Base-by-base conservation (phyloP, 73 alveolate genomes). In the Paramecium caudatum region DNA sequence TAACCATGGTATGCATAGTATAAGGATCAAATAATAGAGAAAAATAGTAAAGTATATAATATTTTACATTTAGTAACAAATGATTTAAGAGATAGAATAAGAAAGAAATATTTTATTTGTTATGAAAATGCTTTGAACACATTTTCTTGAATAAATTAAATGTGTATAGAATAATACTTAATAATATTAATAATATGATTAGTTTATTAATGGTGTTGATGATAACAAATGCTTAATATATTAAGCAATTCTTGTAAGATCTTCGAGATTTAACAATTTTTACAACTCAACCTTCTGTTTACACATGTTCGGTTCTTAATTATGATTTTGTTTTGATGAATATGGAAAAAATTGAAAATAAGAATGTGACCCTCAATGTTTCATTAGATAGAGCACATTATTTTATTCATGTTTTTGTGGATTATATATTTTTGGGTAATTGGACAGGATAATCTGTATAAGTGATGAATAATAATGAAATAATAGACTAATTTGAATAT, bases 101-200 rank as follows among this genome's bases (percentile, higher is more conserved):
- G 39, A 36, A 33, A 16, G 25, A 65, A 65, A 19, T 65, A 65
- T 43, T 65, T 65, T 21, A 65, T 65, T n/a, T 65, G 83, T 12
- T 65, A 65, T 65, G 83, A 65, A 33, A 65, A 65, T 65, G 83
- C 83, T 65, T 30, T 65, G 34, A 30, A 65, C 34, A 32, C 83
- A 33, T 65, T 33, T 65, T 33, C 17, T 65, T 65, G 83, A 65
- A 33, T 5, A 10, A 13, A 65, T 65, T 33, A 25, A 65, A 9
- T 25, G 25, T 65, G 32, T 74, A 41, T 74, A 41, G 36, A 5
- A 9, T 43, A 55, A 21, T 2, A 55, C 8, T 55, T 3, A 27
- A 55, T 10, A 27, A 23, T 15, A 48, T 6, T 48, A 48, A 48
- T 48, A n/a, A n/a, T n/a, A n/a, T n/a, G n/a, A n/a, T n/a, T n/a